Conservation (phyloP, 345 rosid species). For the Brassica carinata region DNA sequence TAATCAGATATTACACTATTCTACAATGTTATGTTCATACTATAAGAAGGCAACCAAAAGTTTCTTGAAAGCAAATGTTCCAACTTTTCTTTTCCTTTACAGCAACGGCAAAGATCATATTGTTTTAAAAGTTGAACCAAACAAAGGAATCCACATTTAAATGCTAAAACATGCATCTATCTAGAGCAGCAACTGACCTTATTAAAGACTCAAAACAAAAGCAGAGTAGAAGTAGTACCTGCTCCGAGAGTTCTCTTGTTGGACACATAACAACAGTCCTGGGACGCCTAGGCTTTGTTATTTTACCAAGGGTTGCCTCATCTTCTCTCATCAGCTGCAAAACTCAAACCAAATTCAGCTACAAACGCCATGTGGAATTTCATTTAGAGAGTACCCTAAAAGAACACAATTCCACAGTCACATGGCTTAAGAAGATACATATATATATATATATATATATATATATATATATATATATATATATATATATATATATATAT, state of each 20-base stretch:
- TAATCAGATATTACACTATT: not conserved
- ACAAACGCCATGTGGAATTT: not conserved
- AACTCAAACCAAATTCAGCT: constrained; percentile 24
- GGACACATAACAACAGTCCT: constrained; percentile 94
- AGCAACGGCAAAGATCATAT: not conserved
- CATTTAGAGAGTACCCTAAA: not conserved
- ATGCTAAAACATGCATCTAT: not conserved
- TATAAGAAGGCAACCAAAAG: not conserved
- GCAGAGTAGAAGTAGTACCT: constrained; percentile 47
- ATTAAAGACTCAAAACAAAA: not conserved
- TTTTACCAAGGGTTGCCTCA: constrained; percentile 65
- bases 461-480: too few species aligned
- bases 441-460: too few species aligned
- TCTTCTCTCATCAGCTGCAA: constrained; percentile 79
- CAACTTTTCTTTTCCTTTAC: not conserved
- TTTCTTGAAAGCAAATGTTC: not conserved
- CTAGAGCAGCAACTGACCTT: not conserved
- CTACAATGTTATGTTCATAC: not conserved
- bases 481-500: too few species aligned
- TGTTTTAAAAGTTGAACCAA: not conserved
- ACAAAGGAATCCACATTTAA: not conserved
- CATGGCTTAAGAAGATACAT: too few species aligned
- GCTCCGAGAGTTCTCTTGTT: constrained; percentile 94
- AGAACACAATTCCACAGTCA: not conserved
- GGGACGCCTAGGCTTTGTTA: constrained; percentile 83